Percentiles rank a stretch among this genome's conserved stretches.
phyloP scores from a whole-genome alignment of 2,329 filamentous ascomycete genomes.

The Scytalidium lignicola region DNA sequence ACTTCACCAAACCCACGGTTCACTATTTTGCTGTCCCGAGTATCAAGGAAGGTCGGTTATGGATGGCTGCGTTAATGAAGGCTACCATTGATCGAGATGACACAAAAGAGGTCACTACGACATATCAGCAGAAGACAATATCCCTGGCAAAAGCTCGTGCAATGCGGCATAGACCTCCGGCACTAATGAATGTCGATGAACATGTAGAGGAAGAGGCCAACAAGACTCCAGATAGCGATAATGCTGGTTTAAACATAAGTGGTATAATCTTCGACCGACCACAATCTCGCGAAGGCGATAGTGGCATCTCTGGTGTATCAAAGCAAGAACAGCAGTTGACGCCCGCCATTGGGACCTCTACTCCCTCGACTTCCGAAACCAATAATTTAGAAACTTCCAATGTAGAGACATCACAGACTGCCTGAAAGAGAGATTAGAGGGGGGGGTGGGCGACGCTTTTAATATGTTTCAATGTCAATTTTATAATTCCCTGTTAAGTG shows the following conservation, averaged over 20 bases:
- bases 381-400: background rate
- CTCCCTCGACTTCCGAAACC: background rate
- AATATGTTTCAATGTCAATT: background rate
- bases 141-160: conserved; percentile 81
- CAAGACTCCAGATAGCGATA: conserved; percentile 25
- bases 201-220: conserved; percentile 26
- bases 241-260: conserved; percentile 26
- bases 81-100: conserved; percentile 94
- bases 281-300: conserved; percentile 22
- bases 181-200: conserved; percentile 68
- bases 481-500: background rate
- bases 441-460: background rate
- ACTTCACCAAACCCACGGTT: conserved; percentile 94
- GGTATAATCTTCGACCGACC: conserved; percentile 26
- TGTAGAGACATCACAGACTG: background rate
- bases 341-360: background rate
- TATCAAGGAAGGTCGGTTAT: conserved; percentile 78
- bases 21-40: conserved; percentile 97
- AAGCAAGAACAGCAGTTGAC: conserved; percentile 6
- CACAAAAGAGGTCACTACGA: conserved; percentile 73
- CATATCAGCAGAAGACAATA: conserved; percentile 96
- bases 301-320: conserved; percentile 26
- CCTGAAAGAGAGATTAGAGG: background rate
- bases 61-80: conserved; percentile 99
- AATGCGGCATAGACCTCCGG: conserved; percentile 85